phyloP scores from a whole-genome alignment of 148 eudicot species.

The Oxyria digyna region DNA sequence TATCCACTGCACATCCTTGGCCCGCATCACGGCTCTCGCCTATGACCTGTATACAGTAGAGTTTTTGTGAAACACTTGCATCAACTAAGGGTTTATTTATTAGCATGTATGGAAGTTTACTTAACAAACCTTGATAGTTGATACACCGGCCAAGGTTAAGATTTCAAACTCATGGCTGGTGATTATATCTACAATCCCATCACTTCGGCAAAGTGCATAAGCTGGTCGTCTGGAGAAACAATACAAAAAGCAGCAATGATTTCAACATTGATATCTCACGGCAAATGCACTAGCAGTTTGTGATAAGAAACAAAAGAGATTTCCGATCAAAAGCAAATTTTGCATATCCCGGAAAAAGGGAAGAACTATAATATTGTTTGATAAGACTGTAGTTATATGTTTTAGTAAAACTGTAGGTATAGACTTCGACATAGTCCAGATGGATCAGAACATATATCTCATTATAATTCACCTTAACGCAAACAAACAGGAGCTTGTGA shows the following conservation, averaged over 20 bases:
- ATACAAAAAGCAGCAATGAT: background rate
- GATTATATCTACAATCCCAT: conserved; percentile 32
- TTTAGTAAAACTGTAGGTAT: too few relatives aligned
- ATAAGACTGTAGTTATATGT: background rate
- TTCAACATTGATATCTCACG: background rate
- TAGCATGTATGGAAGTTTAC: background rate
- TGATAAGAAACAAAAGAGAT: too few relatives aligned
- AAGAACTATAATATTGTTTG: background rate
- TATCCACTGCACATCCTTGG: conserved; percentile 43
- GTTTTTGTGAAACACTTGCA: background rate
- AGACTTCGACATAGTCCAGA: background rate
- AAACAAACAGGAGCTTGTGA: background rate
- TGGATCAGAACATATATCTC: background rate
- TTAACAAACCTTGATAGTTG: conserved; percentile 47
- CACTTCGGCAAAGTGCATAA: conserved; percentile 57
- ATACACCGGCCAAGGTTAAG: conserved; percentile 57
- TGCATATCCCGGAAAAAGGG: background rate
- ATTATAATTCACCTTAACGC: background rate
- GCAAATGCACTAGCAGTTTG: background rate
- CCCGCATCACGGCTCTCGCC: conserved; percentile 52
- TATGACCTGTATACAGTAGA: conserved; percentile 33
- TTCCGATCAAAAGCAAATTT: background rate
- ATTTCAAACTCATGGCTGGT: conserved; percentile 51
- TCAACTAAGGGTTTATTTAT: background rate
- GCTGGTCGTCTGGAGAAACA: conserved; percentile 54